A percentile compares a stretch with the other conserved stretches of the same genome.
These are phyloP conservation scores for Ajuga chamaepitys DNA, from an alignment of 257 asterid genomes.

Conservation along the genomic window DNA sequence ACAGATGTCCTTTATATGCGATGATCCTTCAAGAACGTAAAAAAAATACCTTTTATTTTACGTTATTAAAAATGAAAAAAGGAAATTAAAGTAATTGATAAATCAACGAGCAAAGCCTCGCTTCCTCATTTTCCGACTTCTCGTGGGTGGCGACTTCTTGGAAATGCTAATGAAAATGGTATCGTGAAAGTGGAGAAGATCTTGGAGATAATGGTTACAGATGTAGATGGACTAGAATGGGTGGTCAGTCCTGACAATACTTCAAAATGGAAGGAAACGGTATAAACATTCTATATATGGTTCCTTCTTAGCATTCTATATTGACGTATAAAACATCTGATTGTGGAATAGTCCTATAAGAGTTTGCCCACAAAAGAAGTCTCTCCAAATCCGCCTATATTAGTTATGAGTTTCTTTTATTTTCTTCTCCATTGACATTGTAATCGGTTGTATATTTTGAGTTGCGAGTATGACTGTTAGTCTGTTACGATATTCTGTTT, in stretches of 20 bases:
- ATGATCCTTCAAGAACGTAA: no score
- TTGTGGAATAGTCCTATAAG: no score
- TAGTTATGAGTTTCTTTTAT: neutral
- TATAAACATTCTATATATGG: conserved; percentile 22
- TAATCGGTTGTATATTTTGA: neutral
- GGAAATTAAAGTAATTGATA: no score
- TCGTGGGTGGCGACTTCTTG: no score
- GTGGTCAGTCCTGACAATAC: conserved; percentile 76
- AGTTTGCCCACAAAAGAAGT: no score
- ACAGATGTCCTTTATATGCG: no score
- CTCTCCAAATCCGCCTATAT: neutral
- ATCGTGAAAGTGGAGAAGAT: conserved; percentile 86
- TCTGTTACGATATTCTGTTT: no score
- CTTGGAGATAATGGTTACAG: conserved; percentile 88
- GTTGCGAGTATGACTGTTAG: neutral
- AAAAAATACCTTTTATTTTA: no score
- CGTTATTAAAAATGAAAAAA: no score
- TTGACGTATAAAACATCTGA: no score
- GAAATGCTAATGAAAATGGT: conserved; percentile 70
- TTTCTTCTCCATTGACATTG: neutral
- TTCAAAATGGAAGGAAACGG: conserved; percentile 98
- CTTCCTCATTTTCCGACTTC: no score
- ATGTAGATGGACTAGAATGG: conserved; percentile 96
- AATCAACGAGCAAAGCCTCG: no score
- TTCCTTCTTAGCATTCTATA: neutral